Evolutionary conservation across 129 eudicot species (phyloP).

Genomic region (Silybum marianum): DNA sequence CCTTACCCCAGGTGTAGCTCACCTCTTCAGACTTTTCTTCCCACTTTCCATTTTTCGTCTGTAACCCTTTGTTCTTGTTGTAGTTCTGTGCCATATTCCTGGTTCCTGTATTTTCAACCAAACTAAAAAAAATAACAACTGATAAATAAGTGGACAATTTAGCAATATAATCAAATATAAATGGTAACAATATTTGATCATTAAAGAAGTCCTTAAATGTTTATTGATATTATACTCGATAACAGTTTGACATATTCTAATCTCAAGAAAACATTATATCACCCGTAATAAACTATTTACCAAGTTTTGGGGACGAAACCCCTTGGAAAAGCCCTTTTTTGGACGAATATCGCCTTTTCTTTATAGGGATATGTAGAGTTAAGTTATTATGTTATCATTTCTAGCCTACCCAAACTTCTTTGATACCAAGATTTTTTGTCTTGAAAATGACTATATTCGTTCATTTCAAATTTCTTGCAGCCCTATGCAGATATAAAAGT

Average conservation of each 20-base stretch:
- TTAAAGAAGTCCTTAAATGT: background rate
- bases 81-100: background rate
- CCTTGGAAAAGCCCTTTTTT: background rate
- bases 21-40: background rate
- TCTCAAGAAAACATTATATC: background rate
- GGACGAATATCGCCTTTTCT: background rate
- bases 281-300: background rate
- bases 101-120: background rate
- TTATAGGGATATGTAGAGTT: background rate
- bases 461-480: conserved; percentile 35
- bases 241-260: background rate
- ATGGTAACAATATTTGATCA: background rate
- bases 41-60: background rate
- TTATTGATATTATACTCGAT: background rate
- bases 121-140: background rate
- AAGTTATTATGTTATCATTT: background rate
- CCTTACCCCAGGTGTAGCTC: background rate
- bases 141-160: background rate
- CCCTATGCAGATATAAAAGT: conserved; percentile 39
- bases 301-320: background rate
- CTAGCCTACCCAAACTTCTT: background rate
- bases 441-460: background rate
- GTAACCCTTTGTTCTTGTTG: background rate
- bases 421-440: background rate
- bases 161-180: background rate